A percentile compares a stretch with the other conserved stretches of the same genome.
Evolutionary conservation across 768 basidiomycete species (phyloP).

Genomic region (Calvatia gigantea): DNA sequence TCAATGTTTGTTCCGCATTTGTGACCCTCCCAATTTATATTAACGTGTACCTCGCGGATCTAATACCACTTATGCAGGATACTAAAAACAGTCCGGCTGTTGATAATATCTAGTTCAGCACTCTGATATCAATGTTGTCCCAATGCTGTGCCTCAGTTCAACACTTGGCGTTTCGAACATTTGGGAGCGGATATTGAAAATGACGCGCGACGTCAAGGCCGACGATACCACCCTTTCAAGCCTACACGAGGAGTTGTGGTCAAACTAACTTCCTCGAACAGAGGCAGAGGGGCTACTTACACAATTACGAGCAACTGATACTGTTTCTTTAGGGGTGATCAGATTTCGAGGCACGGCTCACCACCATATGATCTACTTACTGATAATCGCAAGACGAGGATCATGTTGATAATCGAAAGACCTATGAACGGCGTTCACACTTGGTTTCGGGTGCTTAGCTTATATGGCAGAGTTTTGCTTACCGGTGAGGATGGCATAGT

Average conservation of each 20-base stretch:
- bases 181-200: conserved; percentile 7
- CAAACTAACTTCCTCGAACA: background rate
- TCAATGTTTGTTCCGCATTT: background rate
- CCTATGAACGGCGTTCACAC: background rate
- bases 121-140: background rate
- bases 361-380: background rate
- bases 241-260: background rate
- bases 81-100: background rate
- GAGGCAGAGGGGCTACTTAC: background rate
- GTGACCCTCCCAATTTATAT: background rate
- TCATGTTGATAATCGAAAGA: conserved; percentile 3
- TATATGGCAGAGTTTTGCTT: background rate
- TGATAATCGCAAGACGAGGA: background rate
- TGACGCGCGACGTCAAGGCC: conserved; percentile 2
- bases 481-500: conserved; percentile 1
- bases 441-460: background rate
- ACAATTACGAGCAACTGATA: background rate
- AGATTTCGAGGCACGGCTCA: background rate
- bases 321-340: background rate
- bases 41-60: background rate
- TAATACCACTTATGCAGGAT: background rate
- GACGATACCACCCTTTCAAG: background rate
- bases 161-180: background rate
- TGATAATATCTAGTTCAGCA: background rate
- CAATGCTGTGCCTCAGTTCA: background rate